phyloP scores from a whole-genome alignment of 768 basidiomycete species.

The Tubosaeta sp. region DNA sequence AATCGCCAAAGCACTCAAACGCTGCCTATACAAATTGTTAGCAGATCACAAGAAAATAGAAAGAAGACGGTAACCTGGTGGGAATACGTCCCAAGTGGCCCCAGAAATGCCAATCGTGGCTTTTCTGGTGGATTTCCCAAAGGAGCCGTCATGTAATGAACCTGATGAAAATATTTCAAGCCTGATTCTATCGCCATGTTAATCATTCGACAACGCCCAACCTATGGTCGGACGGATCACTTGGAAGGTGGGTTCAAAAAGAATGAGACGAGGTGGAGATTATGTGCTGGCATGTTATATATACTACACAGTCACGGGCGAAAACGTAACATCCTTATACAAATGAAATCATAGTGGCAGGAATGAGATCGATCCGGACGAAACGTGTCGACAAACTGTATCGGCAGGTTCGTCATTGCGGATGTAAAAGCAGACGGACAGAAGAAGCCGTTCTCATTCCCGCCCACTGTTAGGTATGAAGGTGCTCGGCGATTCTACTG shows the following conservation, averaged over 20 bases:
- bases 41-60: constrained; percentile 12
- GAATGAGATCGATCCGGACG: too few relatives aligned
- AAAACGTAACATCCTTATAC: neutral
- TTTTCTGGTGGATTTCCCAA: constrained; percentile 5
- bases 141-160: constrained; percentile 8
- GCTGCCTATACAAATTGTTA: constrained; percentile 39
- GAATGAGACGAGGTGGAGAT: neutral
- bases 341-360: too few relatives aligned
- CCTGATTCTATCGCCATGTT: neutral
- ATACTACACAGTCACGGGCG: neutral
- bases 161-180: constrained; percentile 7
- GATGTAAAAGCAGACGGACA: too few relatives aligned
- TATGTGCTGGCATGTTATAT: neutral
- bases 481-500: too few relatives aligned
- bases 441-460: too few relatives aligned
- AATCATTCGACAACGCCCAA: constrained; percentile 3
- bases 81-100: constrained; percentile 68
- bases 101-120: constrained; percentile 49
- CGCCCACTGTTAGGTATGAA: too few relatives aligned
- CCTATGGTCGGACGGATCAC: neutral
- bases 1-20: constrained; percentile 40
- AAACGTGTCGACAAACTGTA: too few relatives aligned
- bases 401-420: too few relatives aligned
- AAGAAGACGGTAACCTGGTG: constrained; percentile 45
- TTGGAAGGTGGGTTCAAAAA: neutral